Evolutionary conservation across 2,329 filamentous ascomycete genomes (phyloP).

Genomic region (Escovopsis sp.): DNA sequence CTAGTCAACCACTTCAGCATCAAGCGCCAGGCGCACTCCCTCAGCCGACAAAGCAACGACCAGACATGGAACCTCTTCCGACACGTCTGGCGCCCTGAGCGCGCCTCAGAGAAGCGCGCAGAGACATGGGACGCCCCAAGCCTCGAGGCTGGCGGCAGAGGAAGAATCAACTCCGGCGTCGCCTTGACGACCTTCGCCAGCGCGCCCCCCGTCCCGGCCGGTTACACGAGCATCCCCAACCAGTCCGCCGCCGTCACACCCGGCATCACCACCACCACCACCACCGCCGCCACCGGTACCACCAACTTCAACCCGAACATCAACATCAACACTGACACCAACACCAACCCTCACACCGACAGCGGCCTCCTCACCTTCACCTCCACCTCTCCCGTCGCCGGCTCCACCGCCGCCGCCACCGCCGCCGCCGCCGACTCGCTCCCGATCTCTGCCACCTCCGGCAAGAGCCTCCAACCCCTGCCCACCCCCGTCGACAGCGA

Average conservation of each 20-base stretch:
- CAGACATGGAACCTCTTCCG: slow-evolving; percentile 31
- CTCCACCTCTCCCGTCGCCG: slow-evolving; percentile 7
- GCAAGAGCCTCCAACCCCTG: slow-evolving; percentile 9
- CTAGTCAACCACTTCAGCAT: slow-evolving; percentile 32
- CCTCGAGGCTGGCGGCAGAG: slow-evolving; percentile 13
- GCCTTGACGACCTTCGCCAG: slow-evolving; percentile 20
- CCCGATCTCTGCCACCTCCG: slow-evolving; percentile 12
- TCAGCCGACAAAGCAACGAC: slow-evolving; percentile 25
- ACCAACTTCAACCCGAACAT: slow-evolving; percentile 3
- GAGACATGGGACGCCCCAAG: slow-evolving; percentile 21
- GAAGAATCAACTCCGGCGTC: slow-evolving; percentile 12
- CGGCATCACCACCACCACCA: slow-evolving; percentile 15
- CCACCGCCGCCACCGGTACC: too few species aligned
- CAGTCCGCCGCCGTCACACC: not conserved
- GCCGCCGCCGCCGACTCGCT: not conserved
- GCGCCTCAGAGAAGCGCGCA: slow-evolving; percentile 12
- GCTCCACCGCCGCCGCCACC: not conserved
- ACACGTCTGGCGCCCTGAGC: slow-evolving; percentile 18
- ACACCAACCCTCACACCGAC: slow-evolving; percentile 10
- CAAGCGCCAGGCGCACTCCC: slow-evolving; percentile 28
- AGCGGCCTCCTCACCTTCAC: slow-evolving; percentile 12
- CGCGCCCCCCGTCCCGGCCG: not conserved
- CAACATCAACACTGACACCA: slow-evolving; percentile 8
- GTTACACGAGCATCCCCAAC: not conserved
- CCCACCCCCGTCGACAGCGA: slow-evolving; percentile 10